Evolutionary conservation across 192 early-diverging fungal species (phyloP).

Genomic region (Entomortierella chlamydospora): DNA sequence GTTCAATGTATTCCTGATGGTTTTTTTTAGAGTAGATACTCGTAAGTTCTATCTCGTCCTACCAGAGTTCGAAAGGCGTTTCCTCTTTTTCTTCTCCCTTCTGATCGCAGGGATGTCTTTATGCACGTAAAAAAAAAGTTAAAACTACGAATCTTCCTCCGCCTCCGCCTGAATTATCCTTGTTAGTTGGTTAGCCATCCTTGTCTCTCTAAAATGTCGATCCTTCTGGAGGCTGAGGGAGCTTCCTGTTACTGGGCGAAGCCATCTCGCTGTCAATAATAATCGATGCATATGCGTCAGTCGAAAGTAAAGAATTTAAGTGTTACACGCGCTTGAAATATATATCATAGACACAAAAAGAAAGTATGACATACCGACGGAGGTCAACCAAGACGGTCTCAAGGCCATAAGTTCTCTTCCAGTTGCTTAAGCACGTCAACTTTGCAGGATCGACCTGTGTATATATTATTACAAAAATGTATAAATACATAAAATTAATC

Average conservation of each 20-base stretch:
- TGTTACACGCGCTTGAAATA: no score
- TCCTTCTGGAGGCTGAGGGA: slow-evolving; percentile 91
- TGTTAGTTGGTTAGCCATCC: no score
- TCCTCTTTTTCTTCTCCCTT: no score
- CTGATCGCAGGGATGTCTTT: no score
- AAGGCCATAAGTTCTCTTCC: slow-evolving; percentile 84
- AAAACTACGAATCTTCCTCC: no score
- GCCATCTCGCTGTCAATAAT: slow-evolving; percentile 82
- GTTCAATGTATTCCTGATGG: no score
- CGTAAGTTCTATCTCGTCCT: background rate
- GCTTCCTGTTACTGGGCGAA: slow-evolving; percentile 82
- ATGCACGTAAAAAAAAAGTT: no score
- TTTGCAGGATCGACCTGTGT: slow-evolving; percentile 72
- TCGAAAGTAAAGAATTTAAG: background rate
- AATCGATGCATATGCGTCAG: background rate
- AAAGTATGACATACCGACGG: slow-evolving; percentile 69
- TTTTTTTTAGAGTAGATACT: background rate
- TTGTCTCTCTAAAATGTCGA: slow-evolving; percentile 57
- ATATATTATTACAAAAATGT: background rate
- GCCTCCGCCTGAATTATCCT: no score
- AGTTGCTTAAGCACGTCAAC: slow-evolving; percentile 82
- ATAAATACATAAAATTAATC: slow-evolving; percentile 4
- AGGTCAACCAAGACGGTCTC: slow-evolving; percentile 87
- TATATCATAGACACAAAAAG: background rate
- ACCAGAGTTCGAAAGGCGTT: background rate